Base-by-base conservation (phyloP, 495 filamentous ascomycete genomes). In the Physcia stellaris region DNA sequence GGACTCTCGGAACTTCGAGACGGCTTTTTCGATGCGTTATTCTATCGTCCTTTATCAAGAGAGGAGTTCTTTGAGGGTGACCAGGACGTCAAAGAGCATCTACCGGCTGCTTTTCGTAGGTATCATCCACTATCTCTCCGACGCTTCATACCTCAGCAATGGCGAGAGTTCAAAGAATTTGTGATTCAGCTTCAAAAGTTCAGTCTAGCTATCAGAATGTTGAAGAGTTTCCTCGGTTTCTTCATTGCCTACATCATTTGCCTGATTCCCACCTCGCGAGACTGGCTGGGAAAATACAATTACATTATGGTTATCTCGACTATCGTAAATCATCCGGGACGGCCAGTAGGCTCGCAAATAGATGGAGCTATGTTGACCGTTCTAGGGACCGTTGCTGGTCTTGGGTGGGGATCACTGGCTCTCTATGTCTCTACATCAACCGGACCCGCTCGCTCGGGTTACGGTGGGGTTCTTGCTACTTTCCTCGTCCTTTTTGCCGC, bases 1-100 rank as follows among this genome's bases (percentile, higher is more conserved):
- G 71, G 67, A 1, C 53, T 75, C 9, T 55, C 63, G 31, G 71
- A 76, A 41, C 42, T 63, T 12, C 57, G 71, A 39, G 71, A 74
- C 53, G 70, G 71, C 23, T 74, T 76, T 49, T 76, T 75, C 42
- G 71, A 76, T 52, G 66, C 70, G 4, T 48, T 67, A 4, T 75
- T 74, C 39, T 59, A 64, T 30, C 59, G 59, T 15, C 64, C 69
- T 2, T 57, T 58, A 9, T n/a, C n/a, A n/a, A 18, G 16, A 7
- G 35, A 15, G 13, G 31, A 59, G 31, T 46, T 42, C 27, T 27
- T n/a, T 21, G 46, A 41, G n/a, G 47, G 66, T 15, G 50, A 58
- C 46, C 46, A 41, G 41, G 45, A 59, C 34, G 62, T 58, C 13
- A 50, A 56, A 37, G 34, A 42, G 29, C 66, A 58, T 26, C 53